Evolutionary conservation across 345 rosid species (phyloP).

Genomic region (Laguncularia racemosa): DNA sequence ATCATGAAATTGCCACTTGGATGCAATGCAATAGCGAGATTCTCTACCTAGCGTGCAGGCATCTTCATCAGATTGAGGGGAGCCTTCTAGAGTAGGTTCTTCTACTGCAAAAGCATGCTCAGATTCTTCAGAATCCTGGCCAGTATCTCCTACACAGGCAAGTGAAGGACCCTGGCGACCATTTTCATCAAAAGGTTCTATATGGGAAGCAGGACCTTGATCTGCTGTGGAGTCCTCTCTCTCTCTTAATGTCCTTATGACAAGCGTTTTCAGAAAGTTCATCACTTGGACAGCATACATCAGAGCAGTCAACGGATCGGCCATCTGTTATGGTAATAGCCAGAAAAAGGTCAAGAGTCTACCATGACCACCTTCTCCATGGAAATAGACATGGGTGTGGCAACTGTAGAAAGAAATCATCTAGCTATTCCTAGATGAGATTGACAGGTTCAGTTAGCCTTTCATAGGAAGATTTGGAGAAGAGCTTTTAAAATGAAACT

Average conservation of each 20-base stretch:
- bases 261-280: conserved; percentile 78
- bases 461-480: too few species aligned
- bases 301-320: conserved; percentile 77
- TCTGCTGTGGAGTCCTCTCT: conserved; percentile 54
- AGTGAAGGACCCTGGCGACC: conserved; percentile 41
- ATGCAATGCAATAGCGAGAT: conserved; percentile 9
- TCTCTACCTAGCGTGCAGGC: conserved; percentile 23
- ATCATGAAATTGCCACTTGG: conserved; percentile 7
- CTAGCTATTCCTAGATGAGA: too few species aligned
- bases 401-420: conserved; percentile 1
- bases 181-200: conserved; percentile 58
- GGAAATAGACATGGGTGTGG: conserved; percentile 8
- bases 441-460: too few species aligned
- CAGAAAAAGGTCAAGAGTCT: not conserved
- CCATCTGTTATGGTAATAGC: conserved; percentile 56
- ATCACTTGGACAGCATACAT: conserved; percentile 91
- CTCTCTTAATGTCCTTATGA: conserved; percentile 49
- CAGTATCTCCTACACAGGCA: conserved; percentile 17
- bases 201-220: conserved; percentile 19
- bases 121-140: conserved; percentile 21
- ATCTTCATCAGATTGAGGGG: conserved; percentile 7
- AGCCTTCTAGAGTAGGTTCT: conserved; percentile 14
- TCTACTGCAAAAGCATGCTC: conserved; percentile 25
- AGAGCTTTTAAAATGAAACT: too few species aligned
- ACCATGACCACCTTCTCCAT: not conserved